Evolutionary conservation across 2,329 filamentous ascomycete species (phyloP), one percentile per base, ranked within the genome.

Genomic region (Fusarium decemcellulare): DNA sequence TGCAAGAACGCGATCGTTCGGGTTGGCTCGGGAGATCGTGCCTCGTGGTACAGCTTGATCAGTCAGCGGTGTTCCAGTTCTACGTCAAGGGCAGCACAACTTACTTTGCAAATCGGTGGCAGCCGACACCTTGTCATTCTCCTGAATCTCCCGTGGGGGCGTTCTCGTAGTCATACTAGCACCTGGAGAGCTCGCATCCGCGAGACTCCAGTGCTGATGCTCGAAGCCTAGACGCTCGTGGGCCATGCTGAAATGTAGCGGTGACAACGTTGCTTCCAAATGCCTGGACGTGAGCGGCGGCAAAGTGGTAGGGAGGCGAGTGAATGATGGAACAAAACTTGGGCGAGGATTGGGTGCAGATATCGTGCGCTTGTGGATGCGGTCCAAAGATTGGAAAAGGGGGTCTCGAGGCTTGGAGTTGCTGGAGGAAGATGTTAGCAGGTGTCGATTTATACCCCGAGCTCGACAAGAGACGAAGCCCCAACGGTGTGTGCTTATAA

Each of bases 341-440:
- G 66, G 77, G 9, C 80, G 75, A 55, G 84, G 82, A 61, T 83
- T 80, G 11, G 86, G 85, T 8, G 85, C 86, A 9, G 86, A 87
- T 16, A 81, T 80, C 4, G 85, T 81, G 61, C 85, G 78, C 71
- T 86, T 87, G 72, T 88, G 85, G 37, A 76, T 72, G 51, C 74
- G 80, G 1, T 75, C 69, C 59, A 74, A 51, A 43, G 70, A 56
- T 55, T 70, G 65, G 43, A 70, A 47, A 12, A 68, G 51, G 48
- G 53, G 59, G 18, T 66, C 63, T 29, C 48, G 64, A 48, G 48
- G 55, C 42, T 58, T 70, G 43, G 63, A 53, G 40, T 64, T 64
- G 52, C 67, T 70, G 39, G 29, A 44, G 16, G 53, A 27, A 40
- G 37, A 7, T 34, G 62, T 69, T 52, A 70, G 63, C 62, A 18